phyloP scores from a whole-genome alignment of 345 rosid species.

The Melaleuca alternifolia region DNA sequence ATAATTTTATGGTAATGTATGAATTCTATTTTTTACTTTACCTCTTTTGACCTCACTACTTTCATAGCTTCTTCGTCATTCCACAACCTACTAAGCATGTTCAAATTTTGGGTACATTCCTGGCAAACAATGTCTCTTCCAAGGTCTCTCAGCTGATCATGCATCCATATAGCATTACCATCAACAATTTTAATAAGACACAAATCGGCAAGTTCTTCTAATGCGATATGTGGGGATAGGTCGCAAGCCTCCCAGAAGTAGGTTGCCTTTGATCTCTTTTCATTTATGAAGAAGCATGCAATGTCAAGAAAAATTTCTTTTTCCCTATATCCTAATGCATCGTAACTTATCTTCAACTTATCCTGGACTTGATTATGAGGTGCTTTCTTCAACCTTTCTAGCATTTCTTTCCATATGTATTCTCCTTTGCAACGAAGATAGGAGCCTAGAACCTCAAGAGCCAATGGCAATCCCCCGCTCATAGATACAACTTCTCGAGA shows the following conservation, averaged over 20 bases:
- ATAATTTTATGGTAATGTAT: not conserved
- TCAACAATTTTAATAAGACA: not conserved
- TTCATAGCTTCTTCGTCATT: fast-evolving
- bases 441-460: not conserved
- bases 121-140: not conserved
- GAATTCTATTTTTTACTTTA: not conserved
- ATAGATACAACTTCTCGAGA: not conserved
- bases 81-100: not conserved
- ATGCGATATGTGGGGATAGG: not conserved
- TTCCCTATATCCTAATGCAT: fast-evolving
- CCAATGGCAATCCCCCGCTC: not conserved
- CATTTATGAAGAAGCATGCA: not conserved
- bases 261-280: not conserved
- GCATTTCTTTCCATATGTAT: not conserved
- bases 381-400: not conserved
- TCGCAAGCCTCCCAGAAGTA: not conserved
- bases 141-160: not conserved
- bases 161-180: not conserved
- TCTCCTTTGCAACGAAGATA: fast-evolving
- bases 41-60: not conserved
- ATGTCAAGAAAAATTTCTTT: not conserved
- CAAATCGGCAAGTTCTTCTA: not conserved
- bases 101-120: fast-evolving
- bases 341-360: not conserved
- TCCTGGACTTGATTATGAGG: not conserved